Evolutionary conservation across 1,139 yeast species (phyloP).

Genomic region (Chernovozyma sophiae-reginae): DNA sequence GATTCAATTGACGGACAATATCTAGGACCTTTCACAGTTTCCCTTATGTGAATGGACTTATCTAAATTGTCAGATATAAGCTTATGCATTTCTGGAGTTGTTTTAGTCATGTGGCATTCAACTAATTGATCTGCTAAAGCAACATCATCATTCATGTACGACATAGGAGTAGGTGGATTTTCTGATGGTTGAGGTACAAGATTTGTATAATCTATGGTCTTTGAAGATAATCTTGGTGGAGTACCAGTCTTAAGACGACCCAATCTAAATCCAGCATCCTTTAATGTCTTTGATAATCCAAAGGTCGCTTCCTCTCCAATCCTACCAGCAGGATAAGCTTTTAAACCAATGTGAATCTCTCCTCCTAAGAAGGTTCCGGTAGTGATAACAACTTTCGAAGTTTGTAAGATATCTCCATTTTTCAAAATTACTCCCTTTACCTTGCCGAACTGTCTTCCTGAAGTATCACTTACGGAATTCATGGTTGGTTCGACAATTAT

Average conservation of each 20-base stretch:
- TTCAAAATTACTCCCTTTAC: constrained; percentile 71
- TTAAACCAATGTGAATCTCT: constrained; percentile 88
- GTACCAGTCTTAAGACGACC: constrained; percentile 97
- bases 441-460: constrained; percentile 36
- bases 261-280: constrained; percentile 71
- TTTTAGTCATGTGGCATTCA: constrained; percentile 71
- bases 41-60: constrained; percentile 84
- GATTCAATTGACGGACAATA: constrained; percentile 97
- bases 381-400: constrained; percentile 76
- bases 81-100: constrained; percentile 73
- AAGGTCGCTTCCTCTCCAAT: constrained; percentile 90
- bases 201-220: constrained; percentile 61
- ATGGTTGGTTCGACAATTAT: constrained; percentile 56
- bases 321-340: constrained; percentile 82
- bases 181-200: constrained; percentile 75
- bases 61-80: constrained; percentile 67
- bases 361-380: constrained; percentile 96
- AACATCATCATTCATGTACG: constrained; percentile 70
- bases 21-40: constrained; percentile 93
- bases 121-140: constrained; percentile 55
- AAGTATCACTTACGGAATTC: constrained; percentile 16
- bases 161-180: constrained; percentile 82
- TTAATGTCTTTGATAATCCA: constrained; percentile 78
- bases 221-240: constrained; percentile 79
- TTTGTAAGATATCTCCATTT: constrained; percentile 57